Evolutionary conservation across 1,284 basidiomycete genomes (phyloP), one percentile per base, ranked within the genome.

Genomic region (Rhizopogon hawkerae): DNA sequence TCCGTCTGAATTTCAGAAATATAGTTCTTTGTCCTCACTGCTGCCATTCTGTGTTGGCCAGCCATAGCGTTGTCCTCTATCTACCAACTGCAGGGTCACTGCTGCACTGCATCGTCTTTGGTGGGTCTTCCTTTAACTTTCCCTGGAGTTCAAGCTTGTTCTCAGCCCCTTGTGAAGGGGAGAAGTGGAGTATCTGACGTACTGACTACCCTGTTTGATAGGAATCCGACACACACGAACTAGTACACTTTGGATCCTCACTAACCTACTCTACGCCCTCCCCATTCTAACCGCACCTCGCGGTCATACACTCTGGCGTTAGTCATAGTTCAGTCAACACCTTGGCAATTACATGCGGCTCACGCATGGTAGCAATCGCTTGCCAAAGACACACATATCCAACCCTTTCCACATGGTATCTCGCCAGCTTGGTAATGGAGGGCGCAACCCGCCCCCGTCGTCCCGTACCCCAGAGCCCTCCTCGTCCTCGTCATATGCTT

Each of bases 321-420:
- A 52, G 52, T 52, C 43, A 44, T 52, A 41, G 46, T 35, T 36
- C 52, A 16, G 35, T 46, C 16, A 31, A 42, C 51, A 56, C 58
- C 49, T 56, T 55, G 50, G 54, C 58, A 47, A 23, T 58, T 56
- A 52, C 61, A 60, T 56, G 55, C 51, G 50, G 50, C 48, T 57
- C 59, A 58, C 65, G 63, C 67, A 80, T 81, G 79, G 72, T 75
- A 55, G 68, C 71, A 44, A 70, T 73, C 42, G 68, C 75, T 46
- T 55, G 71, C 62, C 71, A 53, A 71, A 70, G 61, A 56, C 70
- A 36, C 69, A 73, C 55, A 63, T 70, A 54, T 69, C 74, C 57
- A 65, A 65, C 61, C 71, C 71, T 54, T 74, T 74, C 60, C 70
- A 69, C 53, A 76, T 77, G 70, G 59, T 69, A 45, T 68, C 76